Evolutionary conservation across 495 filamentous ascomycete genomes (phyloP), one percentile per base, ranked within the genome.

Genomic region (Glonium stellatum): DNA sequence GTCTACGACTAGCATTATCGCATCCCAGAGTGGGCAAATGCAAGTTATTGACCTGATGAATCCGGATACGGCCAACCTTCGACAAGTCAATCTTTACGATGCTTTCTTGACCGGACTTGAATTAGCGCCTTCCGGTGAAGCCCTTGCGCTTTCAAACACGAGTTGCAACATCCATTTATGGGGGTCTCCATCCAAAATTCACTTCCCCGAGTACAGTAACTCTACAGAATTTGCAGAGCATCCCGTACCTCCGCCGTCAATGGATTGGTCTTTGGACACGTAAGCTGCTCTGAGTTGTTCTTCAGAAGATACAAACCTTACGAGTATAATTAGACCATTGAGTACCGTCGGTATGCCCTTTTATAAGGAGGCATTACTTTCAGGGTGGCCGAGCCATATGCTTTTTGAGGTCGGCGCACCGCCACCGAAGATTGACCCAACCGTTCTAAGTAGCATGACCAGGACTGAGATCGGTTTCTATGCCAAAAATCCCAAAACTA

Each of bases 21-120:
- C 87, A 19, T 95, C 92, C 1, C 88, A 92, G 69, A 86, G 81
- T 44, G 93, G 95, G 0, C 91, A 96, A 72, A 83, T 97, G 60
- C 91, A 99, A 65, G 86, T 96, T 12, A 88, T 96, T 44, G 93
- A 99, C 69, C 77, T 99, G 5, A 89, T 95, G 84, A 97, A 99
- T 59, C 88, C 90, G 0, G 91, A 93, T 68, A 84, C 89, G 12
- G 87, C 87, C 67, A 92, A 87, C 63, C 80, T 97, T n/a, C 83
- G 88, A n/a, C 90, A 95, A 69, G 87, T 87, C 3, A 88, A 89
- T 64, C 82, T 89, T 1, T 73, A 78, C 50, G 73, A 76, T 39
- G 82, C 81, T 0, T 86, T 84, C 67, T 83, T 95, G 78, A 84
- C 80, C 35, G 77, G 79, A 0, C 77, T 97, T 58, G 91, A 97